Base-by-base conservation (phyloP, 176 grass and related monocot genomes). In the Aechmea fasciata region DNA sequence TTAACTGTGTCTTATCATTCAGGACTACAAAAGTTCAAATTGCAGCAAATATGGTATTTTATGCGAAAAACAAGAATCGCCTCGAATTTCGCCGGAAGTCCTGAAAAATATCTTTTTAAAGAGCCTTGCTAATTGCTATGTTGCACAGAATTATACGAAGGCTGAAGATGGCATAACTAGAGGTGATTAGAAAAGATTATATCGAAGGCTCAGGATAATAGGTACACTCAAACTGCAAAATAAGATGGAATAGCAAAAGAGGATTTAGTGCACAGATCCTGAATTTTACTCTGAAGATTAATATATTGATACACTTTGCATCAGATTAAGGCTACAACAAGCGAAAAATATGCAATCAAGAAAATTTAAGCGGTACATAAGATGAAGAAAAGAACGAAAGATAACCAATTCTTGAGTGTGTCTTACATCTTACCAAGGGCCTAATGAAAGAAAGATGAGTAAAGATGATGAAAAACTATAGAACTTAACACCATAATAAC, bases 71-170 rank as follows among this genome's bases (percentile, higher is more conserved):
- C 33, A 41, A 41, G 33, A 41, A 41, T 41, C 33, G 33, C 33
- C 33, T 41, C 33, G 7, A 41, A 41, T 41, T 41, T 41, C 6
- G 33, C 33, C 4, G 4, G 33, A 41, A 41, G 33, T 41, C 4
- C 33, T 7, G 65, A 11, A 65, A 71, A 41, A 11, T 24, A 71
- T 65, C n/a, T 2, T 67, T 8, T 14, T 17, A 52, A 79, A 71
- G 15, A 79, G 72, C 13, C 71, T 15, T 63, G 22, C 47, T 54
- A 26, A 26, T 50, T 19, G 68, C 18, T 23, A 78, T 14, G 57
- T 70, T 65, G 50, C 13, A 62, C 11, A 41, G 49, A 11, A 54
- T 41, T 41, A 41, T 41, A 41, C 33, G 33, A 41, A 7, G 33
- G 33, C 33, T 41, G 33, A 7, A 41, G 33, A 41, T 41, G 33